Evolutionary conservation across 2,329 filamentous ascomycete genomes (phyloP), one percentile per base, ranked within the genome.

Genomic region (Chaetothyriales sp.): DNA sequence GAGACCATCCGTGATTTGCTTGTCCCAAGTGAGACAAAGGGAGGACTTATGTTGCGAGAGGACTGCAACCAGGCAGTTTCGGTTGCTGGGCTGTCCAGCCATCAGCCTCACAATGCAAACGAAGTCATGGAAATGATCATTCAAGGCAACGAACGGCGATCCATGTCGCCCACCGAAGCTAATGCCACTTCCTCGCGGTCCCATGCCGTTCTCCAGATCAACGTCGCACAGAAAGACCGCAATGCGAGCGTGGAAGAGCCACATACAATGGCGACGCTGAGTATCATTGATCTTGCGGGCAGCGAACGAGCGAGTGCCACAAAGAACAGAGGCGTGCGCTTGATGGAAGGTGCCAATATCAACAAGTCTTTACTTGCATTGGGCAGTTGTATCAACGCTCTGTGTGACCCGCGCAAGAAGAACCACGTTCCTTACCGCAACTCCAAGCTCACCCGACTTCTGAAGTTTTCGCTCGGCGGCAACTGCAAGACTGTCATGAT

Each of bases 401-500:
- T 98, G 15, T 98, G 92, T 70, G 92, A 98, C 64, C 81, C 86
- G 4, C 81, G 88, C 49, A 94, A 92, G 70, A 84, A 81, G 58
- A 92, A 94, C 60, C 92, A 98, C 67, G 86, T 98, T 13, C 92
- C 92, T 0, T 98, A 98, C 71, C 82, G 92, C 61, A 97, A 98
- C 71, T 97, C 90, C 58, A 98, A 97, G 64, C 82, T 98, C 51
- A 98, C 92, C 0, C 83, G 92, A 50, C 75, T 98, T 4, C 78
- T 98, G 50, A 98, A 98, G 64, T 98, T 98, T 70, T 95, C 90
- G 0, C 79, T 98, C 0, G 92, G 92, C 28, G 92, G 92, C 2
- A 98, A 98, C 68, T 98, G 92, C 76, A 94, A 89, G 70, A 98
- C 92, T 0, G 92, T 98, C 66, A 98, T 98, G 92, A 97, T 98